Evolutionary conservation across 2,329 filamentous ascomycete genomes (phyloP).

Genomic region (Leptographium wingfieldii): DNA sequence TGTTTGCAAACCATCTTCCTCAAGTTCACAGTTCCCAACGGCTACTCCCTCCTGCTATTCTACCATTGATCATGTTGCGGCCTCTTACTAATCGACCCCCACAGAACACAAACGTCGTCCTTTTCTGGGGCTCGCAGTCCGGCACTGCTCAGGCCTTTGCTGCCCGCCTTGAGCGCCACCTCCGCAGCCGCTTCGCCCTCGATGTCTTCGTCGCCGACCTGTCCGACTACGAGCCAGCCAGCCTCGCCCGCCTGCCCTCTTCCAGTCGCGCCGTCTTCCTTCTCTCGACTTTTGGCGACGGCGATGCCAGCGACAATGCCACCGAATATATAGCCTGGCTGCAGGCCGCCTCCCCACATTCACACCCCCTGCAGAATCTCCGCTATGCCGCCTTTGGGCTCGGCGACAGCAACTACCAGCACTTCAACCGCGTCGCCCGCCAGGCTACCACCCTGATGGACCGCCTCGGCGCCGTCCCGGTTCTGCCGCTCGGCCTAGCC

Average conservation of each 20-base stretch:
- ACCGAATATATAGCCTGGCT: constrained; percentile 18
- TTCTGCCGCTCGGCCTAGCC: background rate
- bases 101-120: background rate
- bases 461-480: background rate
- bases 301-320: constrained; percentile 27
- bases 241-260: constrained; percentile 18
- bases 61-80: too few species aligned
- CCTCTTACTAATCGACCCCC: too few species aligned
- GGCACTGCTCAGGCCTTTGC: constrained; percentile 32
- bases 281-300: constrained; percentile 27
- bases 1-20: too few species aligned
- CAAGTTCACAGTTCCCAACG: too few species aligned
- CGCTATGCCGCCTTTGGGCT: constrained; percentile 25
- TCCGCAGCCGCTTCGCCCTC: constrained; percentile 20
- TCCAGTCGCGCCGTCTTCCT: constrained; percentile 22
- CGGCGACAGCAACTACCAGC: constrained; percentile 25
- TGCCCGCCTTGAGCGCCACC: constrained; percentile 19
- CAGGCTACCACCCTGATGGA: constrained; percentile 4
- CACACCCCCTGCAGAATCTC: constrained; percentile 11
- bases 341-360: constrained; percentile 11
- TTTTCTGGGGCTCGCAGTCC: constrained; percentile 23
- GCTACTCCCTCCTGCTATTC: too few species aligned
- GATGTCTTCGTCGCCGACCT: constrained; percentile 17
- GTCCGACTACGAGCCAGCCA: constrained; percentile 30
- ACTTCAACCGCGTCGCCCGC: constrained; percentile 24